phyloP scores from a whole-genome alignment of 768 basidiomycete genomes.

The Rhizopogon roseolus region DNA sequence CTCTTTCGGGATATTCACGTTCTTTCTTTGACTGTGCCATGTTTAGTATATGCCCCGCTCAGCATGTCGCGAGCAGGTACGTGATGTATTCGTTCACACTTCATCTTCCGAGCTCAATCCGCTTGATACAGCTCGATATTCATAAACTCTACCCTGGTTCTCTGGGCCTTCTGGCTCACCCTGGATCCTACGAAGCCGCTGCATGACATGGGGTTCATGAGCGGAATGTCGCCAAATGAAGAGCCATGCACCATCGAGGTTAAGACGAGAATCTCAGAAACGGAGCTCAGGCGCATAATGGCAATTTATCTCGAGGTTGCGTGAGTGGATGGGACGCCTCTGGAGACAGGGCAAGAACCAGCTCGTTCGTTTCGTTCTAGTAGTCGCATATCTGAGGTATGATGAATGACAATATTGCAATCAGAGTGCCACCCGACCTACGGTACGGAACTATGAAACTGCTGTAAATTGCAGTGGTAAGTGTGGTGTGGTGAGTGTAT shows the following conservation, averaged over 20 bases:
- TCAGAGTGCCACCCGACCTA: too few species aligned
- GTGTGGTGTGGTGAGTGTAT: neutral
- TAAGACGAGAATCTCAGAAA: neutral
- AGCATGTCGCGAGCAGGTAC: conserved; percentile 36
- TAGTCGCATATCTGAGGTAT: too few species aligned
- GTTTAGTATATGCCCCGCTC: conserved; percentile 51
- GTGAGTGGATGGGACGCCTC: neutral
- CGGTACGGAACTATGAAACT: too few species aligned
- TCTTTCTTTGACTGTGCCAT: neutral
- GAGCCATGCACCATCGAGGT: neutral
- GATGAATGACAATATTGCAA: too few species aligned
- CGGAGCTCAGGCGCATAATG: neutral
- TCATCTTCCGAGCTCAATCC: neutral
- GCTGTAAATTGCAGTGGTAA: too few species aligned
- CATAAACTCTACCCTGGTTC: neutral
- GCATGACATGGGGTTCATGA: neutral
- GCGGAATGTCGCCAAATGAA: neutral
- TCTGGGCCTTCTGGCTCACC: neutral
- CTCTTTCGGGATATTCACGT: neutral
- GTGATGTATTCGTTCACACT: neutral
- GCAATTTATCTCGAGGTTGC: neutral
- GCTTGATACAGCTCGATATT: neutral
- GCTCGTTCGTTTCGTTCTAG: too few species aligned
- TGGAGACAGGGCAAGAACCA: too few species aligned
- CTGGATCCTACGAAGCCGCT: neutral